Percentiles rank a stretch among this genome's conserved stretches.
Evolutionary conservation across 2,329 filamentous ascomycete species (phyloP).

Genomic region (Aspergillus fumigatiaffinis): DNA sequence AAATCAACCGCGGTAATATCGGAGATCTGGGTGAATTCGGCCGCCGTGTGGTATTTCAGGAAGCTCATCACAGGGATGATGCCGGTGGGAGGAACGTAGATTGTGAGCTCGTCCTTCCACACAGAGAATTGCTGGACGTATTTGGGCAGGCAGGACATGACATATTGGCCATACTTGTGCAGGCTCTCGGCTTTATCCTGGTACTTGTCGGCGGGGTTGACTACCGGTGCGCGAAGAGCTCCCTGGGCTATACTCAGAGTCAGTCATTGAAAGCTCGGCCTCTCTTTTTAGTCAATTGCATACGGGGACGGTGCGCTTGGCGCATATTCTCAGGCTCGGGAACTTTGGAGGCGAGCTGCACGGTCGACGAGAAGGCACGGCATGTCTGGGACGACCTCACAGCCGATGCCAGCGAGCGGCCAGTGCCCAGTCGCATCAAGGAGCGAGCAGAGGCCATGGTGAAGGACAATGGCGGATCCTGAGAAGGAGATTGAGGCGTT

Average conservation of each 20-base stretch:
- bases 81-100: conserved; percentile 84
- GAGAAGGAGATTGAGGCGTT: conserved; percentile 8
- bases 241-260: conserved; percentile 42
- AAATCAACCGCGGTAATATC: conserved; percentile 95
- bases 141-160: conserved; percentile 95
- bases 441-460: conserved; percentile 45
- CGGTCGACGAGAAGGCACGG: conserved; percentile 38
- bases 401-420: conserved; percentile 36
- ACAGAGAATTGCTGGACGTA: conserved; percentile 99
- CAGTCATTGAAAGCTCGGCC: conserved; percentile 15
- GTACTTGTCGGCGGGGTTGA: conserved; percentile 94
- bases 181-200: conserved; percentile 79
- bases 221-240: conserved; percentile 69
- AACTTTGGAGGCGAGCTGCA: conserved; percentile 46
- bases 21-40: conserved; percentile 91
- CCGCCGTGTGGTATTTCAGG: conserved; percentile 95
- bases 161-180: conserved; percentile 92
- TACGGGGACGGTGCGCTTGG: conserved; percentile 52
- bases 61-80: conserved; percentile 91
- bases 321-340: conserved; percentile 65
- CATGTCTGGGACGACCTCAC: conserved; percentile 30
- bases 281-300: conserved; percentile 19
- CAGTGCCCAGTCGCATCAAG: conserved; percentile 41
- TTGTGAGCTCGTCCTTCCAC: conserved; percentile 97
- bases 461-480: conserved; percentile 3